Evolutionary conservation across 73 alveolate species (phyloP), one percentile per base, ranked within the genome.

Genomic region (Paramecium caudatum): DNA sequence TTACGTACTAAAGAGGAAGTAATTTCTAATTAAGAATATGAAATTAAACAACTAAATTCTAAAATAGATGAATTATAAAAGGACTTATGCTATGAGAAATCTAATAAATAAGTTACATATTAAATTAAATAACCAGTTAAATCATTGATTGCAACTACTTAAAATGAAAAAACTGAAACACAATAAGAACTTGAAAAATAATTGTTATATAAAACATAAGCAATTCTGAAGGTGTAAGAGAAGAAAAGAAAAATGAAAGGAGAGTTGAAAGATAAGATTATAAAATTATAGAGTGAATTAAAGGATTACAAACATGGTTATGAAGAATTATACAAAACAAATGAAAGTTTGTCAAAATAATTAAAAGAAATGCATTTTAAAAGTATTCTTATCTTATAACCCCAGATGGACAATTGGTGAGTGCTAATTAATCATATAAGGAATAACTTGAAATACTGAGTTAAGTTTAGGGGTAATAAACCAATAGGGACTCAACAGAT

Each of bases 121-220:
- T 43, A 55, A 55, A 55, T 55, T 55, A 55, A 55, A 55, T 10
- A 55, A 55, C 80, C 80, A 19, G 80, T 55, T 23, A 55, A 55
- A 55, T 55, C 80, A 27, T 55, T 55, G 37, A 23, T 23, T 1
- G 25, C 30, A 5, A 12, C 23, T 27, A 10, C 23, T 27, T 37
- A 55, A 55, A 10, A 55, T 9, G 80, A 55, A 55, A 55, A 55
- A 2, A 37, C 80, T 10, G 30, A 27, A 4, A 55, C 12, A 55
- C 46, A 27, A 2, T 55, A 55, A 55, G 80, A 55, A 55, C 80
- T 55, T 23, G 80, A 55, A 55, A 55, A 55, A 23, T 55, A 55
- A 55, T 21, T 55, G 30, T 43, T 55, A 27, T 55, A 55, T 55
- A 55, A 55, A 55, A 55, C 80, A 55, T 0, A 37, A 19, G 80